Conservation (phyloP, 192 early-diverging fungal genomes). For the Podila verticillata region DNA sequence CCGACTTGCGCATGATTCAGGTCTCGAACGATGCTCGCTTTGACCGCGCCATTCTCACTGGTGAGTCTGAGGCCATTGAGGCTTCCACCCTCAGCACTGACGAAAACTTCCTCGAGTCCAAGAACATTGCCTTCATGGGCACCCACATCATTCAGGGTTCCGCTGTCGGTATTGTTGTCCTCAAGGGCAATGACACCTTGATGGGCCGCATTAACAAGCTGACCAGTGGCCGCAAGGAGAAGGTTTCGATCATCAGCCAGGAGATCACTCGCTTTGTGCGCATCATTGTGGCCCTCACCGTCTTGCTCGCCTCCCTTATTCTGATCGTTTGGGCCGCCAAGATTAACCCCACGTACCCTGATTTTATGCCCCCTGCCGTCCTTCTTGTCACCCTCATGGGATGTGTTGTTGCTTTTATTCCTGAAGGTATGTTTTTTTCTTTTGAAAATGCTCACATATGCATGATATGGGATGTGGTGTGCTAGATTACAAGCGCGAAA, state of each 20-base stretch:
- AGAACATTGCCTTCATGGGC: slow-evolving; percentile 88
- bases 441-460: not conserved
- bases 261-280: slow-evolving; percentile 75
- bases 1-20: slow-evolving; percentile 78
- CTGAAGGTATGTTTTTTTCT: slow-evolving; percentile 57
- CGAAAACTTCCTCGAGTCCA: slow-evolving; percentile 80
- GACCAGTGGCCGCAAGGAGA: slow-evolving; percentile 49
- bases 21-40: slow-evolving; percentile 75
- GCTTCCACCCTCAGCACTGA: slow-evolving; percentile 73
- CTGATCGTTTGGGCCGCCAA: slow-evolving; percentile 64
- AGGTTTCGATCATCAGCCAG: slow-evolving; percentile 64
- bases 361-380: slow-evolving; percentile 59
- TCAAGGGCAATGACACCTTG: slow-evolving; percentile 76
- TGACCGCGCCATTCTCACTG: slow-evolving; percentile 85
- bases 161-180: slow-evolving; percentile 80
- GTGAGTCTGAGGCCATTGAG: slow-evolving; percentile 74
- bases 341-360: slow-evolving; percentile 64
- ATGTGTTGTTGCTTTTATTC: slow-evolving; percentile 80
- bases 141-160: slow-evolving; percentile 78
- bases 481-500: not conserved
- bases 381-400: slow-evolving; percentile 64
- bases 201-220: slow-evolving; percentile 81
- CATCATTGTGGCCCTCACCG: slow-evolving; percentile 67
- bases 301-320: slow-evolving; percentile 58
- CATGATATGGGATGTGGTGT: not conserved